Conservation (phyloP, 352 stramenopile genomes). For the Phytopythium boreale region DNA sequence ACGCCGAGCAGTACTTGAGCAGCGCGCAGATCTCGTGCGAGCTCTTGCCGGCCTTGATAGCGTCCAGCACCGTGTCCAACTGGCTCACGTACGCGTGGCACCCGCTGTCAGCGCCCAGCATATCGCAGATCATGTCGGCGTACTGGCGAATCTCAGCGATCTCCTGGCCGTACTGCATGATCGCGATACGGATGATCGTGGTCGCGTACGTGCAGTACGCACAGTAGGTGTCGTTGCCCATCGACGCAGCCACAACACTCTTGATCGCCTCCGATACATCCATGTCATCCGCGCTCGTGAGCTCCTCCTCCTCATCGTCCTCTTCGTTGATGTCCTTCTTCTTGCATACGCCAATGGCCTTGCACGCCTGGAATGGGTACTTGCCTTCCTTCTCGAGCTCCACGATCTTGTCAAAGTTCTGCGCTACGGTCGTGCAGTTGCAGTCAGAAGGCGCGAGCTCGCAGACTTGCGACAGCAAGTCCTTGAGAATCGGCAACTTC, state of each 20-base stretch:
- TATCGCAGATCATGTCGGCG: slow-evolving; percentile 73
- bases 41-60: slow-evolving; percentile 59
- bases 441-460: slow-evolving; percentile 34
- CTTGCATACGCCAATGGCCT: slow-evolving; percentile 44
- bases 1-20: slow-evolving; percentile 52
- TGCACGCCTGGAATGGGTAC: slow-evolving; percentile 44
- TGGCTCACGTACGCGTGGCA: slow-evolving; percentile 73
- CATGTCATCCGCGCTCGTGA: slow-evolving; percentile 13
- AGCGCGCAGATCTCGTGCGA: slow-evolving; percentile 55
- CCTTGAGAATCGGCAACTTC: slow-evolving; percentile 48
- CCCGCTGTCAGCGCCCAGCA: slow-evolving; percentile 53
- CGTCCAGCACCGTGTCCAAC: slow-evolving; percentile 62
- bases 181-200: slow-evolving; percentile 54
- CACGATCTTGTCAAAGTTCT: slow-evolving; percentile 71
- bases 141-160: slow-evolving; percentile 56
- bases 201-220: slow-evolving; percentile 62
- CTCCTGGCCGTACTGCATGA: slow-evolving; percentile 53
- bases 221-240: slow-evolving; percentile 44
- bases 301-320: slow-evolving; percentile 4
- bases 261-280: slow-evolving; percentile 23
- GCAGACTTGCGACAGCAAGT: slow-evolving; percentile 42
- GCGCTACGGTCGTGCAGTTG: slow-evolving; percentile 47
- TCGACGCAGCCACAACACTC: slow-evolving; percentile 22
- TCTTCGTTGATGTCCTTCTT: slow-evolving; percentile 11
- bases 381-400: slow-evolving; percentile 52